These are phyloP conservation scores for Picea glauca DNA, from an alignment of 75 land plant genomes.

Conservation along the genomic window DNA sequence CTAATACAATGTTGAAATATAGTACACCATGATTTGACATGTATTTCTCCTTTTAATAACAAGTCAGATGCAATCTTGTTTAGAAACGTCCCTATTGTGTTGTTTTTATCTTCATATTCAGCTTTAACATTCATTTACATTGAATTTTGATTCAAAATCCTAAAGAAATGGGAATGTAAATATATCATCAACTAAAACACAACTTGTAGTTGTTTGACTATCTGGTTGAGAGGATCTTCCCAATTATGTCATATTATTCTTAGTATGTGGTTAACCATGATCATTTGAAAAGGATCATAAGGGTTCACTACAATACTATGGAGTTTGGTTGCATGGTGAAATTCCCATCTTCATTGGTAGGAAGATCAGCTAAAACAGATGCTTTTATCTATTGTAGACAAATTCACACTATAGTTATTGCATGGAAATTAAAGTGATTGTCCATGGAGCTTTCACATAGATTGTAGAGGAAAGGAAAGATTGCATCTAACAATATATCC, in stretches of 20 bases:
- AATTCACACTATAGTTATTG: conserved; percentile 86
- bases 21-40: too few species aligned
- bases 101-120: conserved; percentile 14
- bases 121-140: not conserved
- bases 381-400: conserved; percentile 95
- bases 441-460: conserved; percentile 82
- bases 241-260: conserved; percentile 96
- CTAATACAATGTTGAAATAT: too few species aligned
- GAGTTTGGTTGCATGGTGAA: conserved; percentile 7
- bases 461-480: conserved; percentile 77
- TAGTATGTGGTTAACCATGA: conserved; percentile 53
- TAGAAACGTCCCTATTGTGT: conserved; percentile 38
- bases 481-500: conserved; percentile 80
- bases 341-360: conserved; percentile 15
- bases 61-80: conserved; percentile 56
- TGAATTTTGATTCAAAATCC: not conserved
- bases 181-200: conserved; percentile 88
- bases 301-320: conserved; percentile 7
- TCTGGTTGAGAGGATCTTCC: conserved; percentile 97
- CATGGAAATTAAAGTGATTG: conserved; percentile 97
- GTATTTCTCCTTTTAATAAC: conserved; percentile 86
- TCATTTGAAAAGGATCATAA: conserved; percentile 57
- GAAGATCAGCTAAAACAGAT: conserved; percentile 43
- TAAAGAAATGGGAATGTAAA: conserved; percentile 34
- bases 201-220: conserved; percentile 90